Percentiles rank a stretch among this genome's conserved stretches.
phyloP scores from a whole-genome alignment of 257 asterid species.

The Scutellaria minor region DNA sequence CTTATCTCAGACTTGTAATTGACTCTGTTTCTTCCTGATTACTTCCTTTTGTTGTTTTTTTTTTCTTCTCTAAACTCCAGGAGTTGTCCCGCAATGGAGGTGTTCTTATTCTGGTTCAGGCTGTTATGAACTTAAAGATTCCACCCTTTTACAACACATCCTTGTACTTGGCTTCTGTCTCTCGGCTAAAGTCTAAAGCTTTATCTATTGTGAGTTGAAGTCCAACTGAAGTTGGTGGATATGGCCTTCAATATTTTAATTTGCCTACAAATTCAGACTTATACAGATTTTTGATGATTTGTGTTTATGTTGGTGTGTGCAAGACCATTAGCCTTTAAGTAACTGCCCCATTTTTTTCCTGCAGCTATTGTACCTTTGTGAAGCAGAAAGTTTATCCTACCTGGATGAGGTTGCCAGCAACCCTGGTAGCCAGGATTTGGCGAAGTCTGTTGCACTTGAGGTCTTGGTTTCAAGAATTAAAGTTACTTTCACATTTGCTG shows the following conservation, averaged over 20 bases:
- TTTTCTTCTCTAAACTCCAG: constrained; percentile 48
- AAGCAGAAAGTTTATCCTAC: constrained; percentile 88
- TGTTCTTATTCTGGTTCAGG: constrained; percentile 68
- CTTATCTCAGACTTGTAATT: constrained; percentile 20
- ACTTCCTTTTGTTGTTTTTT: constrained; percentile 28
- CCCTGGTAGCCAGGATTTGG: constrained; percentile 67
- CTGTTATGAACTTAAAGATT: constrained; percentile 67
- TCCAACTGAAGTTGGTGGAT: constrained; percentile 29
- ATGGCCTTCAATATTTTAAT: constrained; percentile 28
- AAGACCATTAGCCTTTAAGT: constrained; percentile 23
- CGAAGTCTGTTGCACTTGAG: constrained; percentile 83
- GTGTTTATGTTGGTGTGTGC: constrained; percentile 20
- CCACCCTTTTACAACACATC: constrained; percentile 50
- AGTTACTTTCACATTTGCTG: constrained; percentile 24
- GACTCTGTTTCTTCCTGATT: constrained; percentile 32
- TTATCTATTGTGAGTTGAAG: constrained; percentile 84
- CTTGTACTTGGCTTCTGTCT: constrained; percentile 59
- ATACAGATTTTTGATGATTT: constrained; percentile 19
- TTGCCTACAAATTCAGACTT: constrained; percentile 1
- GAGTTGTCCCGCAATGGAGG: constrained; percentile 95
- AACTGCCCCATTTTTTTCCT: constrained; percentile 32
- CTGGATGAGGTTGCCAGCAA: constrained; percentile 94
- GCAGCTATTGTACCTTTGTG: constrained; percentile 96
- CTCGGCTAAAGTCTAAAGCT: constrained; percentile 85
- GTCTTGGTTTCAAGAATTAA: constrained; percentile 47